Base-by-base conservation (phyloP, 2,329 filamentous ascomycete genomes). In the Xylariaceae sp. region DNA sequence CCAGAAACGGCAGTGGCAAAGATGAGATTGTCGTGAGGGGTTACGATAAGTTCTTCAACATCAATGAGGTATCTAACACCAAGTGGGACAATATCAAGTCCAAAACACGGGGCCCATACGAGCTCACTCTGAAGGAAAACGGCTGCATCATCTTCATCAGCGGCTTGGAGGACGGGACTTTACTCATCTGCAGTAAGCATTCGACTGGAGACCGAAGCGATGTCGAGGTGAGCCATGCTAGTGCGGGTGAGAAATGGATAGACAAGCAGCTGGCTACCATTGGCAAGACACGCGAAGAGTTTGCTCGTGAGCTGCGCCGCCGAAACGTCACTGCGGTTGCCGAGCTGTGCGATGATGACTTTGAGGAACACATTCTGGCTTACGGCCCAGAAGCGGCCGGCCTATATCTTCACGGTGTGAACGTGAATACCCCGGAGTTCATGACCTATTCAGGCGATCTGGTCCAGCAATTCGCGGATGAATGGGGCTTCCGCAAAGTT, bases 31-130 rank as follows among this genome's bases (percentile, higher is more conserved):
- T 83, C 1, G 85, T 91, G 53, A 84, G 94, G 67, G 94, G 94
- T 55, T 99, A 99, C 75, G 93, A 99, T 80, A 99, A 99, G 76
- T 99, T 99, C 78, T 99, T 99, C 84, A 99, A 99, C 69, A 82
- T 90, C 47, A 84, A 84, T 54, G 94, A 99, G 76, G 88, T 96
- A 6, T 74, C 78, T 51, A 85, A 88, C 65, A 99, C 94, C 2
- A 82, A 87, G 68, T 99, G 94, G 94, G 74, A 78, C 13, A 89
- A 88, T 69, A 90, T 99, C 61, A 80, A 88, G 70, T 75, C 76
- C 34, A 82, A 88, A 58, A 97, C 94, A 0, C 78, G 84, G 64
- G 92, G 91, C 0, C 94, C 94, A 0, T 99, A 97, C 69, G 94
- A 99, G 75, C 78, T 99, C 58, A 97, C 92, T 59, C 85, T 97